Base-by-base conservation (phyloP, 192 early-diverging fungal genomes). In the Coemansia javaensis region DNA sequence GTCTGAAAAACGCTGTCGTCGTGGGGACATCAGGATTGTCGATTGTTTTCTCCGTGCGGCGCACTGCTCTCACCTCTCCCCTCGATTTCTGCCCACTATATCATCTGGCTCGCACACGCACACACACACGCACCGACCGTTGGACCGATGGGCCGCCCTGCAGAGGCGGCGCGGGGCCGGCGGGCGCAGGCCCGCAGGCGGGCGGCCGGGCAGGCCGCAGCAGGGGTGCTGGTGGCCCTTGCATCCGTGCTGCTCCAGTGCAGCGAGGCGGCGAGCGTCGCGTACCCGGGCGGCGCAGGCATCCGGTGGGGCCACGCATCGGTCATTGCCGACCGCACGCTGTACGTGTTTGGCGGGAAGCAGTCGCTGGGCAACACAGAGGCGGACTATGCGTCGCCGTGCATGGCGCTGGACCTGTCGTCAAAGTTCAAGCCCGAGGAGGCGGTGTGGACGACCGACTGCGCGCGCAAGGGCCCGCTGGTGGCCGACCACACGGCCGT, bases 341-440 rank as follows among this genome's bases (percentile, higher is more conserved):
- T 72, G 35, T 72, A 72, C 40, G 53, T 72, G 22, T 47, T 72
- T 17, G 68, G 68, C 43, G 68, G 68, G 14, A 63, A 60, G 17
- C 13, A 16, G 18, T 37, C 43, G 27, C 32, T 25, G 17, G 57
- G 61, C 24, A 58, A 63, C 38, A 20, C 41, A 9, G 31, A 35
- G 10, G 18, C n/a, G 21, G 55, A 59, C 56, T 72, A 59, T 34
- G 61, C 59, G 25, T 13, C 41, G 2, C 16, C 54, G 23, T 72
- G 61, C 32, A 22, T 60, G 40, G 48, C 68, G 37, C 41, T 72
- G 31, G 49, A 64, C 28, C 44, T 72, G 30, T 42, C 56, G 0
- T 15, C 20, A 8, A 56, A 59, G 25, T 56, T 72, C 24, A 52
- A 47, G 11, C 48, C 52, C 2, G 36, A 40, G 41, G 60, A 30